These are phyloP conservation scores for Basidiobolus meristosporus DNA, from an alignment of 371 early-diverging fungal genomes.

Conservation along the genomic window DNA sequence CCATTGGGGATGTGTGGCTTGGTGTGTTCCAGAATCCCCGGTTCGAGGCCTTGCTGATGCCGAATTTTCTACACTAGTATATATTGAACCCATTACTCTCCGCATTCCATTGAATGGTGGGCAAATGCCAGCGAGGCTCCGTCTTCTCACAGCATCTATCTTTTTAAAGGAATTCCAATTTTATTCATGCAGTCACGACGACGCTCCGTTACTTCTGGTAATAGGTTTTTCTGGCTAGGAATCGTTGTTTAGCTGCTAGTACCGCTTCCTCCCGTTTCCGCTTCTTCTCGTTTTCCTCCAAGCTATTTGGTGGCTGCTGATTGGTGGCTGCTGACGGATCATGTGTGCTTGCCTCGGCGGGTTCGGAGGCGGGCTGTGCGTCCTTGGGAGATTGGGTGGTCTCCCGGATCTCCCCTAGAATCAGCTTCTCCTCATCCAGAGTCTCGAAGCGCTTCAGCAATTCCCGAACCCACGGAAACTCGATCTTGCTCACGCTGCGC, in stretches of 20 bases:
- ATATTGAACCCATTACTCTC: no score
- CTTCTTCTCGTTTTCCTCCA: constrained; percentile 1
- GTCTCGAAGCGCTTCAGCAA: constrained; percentile 8
- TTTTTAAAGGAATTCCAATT: no score
- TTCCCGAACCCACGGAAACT: constrained; percentile 11
- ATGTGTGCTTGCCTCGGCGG: no score
- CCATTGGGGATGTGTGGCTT: no score
- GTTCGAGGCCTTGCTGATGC: no score
- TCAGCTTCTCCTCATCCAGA: constrained; percentile 4
- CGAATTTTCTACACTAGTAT: no score
- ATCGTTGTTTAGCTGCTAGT: constrained; percentile 4
- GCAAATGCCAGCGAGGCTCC: no score
- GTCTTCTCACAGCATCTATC: no score
- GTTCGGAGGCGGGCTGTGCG: not conserved
- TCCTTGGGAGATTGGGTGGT: not conserved
- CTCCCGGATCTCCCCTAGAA: not conserved
- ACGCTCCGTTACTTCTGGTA: not conserved
- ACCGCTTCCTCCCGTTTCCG: constrained; percentile 1
- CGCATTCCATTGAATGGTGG: no score
- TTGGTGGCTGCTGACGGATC: no score
- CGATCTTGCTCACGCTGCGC: constrained; percentile 39
- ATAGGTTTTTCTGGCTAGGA: not conserved
- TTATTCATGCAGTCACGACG: no score
- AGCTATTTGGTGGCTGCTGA: not conserved
- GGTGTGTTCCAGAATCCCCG: no score